Base-by-base conservation (phyloP, 1,284 basidiomycete genomes). In the Athelia psychrophila region DNA sequence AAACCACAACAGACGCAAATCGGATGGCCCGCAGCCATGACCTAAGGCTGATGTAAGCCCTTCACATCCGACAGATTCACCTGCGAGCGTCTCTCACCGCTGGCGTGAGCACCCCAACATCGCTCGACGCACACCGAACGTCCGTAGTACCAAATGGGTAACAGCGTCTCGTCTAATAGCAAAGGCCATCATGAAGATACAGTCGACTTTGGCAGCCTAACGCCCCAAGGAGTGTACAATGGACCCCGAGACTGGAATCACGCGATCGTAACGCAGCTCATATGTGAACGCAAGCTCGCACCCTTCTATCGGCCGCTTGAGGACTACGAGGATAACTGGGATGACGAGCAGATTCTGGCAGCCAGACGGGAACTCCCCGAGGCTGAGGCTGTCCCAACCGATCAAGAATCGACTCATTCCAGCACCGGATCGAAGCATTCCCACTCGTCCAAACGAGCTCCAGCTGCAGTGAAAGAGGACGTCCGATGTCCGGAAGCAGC, bases 301-400 rank as follows among this genome's bases (percentile, higher is more conserved):
- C 97, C 97, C 0, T 98, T 98, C 74, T 99, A 98, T 71, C 83
- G 93, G 44, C 95, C 95, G 3, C 78, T 97, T 25, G 95, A 98
- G 63, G 96, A 98, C 58, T 98, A 91, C 64, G 87, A 91, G 25
- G 86, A 90, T 13, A 79, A 81, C 51, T 95, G 92, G 89, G 84
- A 89, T 57, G 86, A 91, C 62, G 88, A 90, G 48, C 87, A 86
- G 65, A 88, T 96, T 56, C 80, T 91, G 24, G 81, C 85, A 3
- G 85, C 88, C 10, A 79, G 89, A 58, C 91, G 84, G 71, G 81
- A 83, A 51, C 68, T 75, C 20, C 78, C 79, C 27, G 73, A 77
- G 48, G 67, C 71, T 45, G 79, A 81, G 48, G 69, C 60, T 51
- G 56, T 61, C 51, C 68, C 73, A 42, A 62, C 72, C 51, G 67